Percentiles rank a stretch among this genome's conserved stretches.
phyloP scores from a whole-genome alignment of 306 rosid species.

The Prunus persica region DNA sequence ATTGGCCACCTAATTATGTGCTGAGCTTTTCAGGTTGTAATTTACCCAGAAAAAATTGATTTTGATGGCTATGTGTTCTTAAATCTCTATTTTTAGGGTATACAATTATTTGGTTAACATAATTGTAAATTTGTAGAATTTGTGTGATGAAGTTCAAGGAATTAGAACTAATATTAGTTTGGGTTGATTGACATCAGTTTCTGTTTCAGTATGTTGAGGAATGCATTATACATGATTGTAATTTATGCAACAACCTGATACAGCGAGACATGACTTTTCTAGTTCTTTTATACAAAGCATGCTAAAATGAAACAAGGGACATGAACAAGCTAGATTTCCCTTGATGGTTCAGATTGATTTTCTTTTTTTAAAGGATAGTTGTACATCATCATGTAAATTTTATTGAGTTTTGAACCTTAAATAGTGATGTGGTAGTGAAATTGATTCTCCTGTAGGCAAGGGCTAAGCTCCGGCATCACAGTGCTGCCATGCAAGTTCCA shows the following conservation, averaged over 20 bases:
- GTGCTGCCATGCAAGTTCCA: slow-evolving; percentile 96
- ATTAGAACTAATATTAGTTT: neutral
- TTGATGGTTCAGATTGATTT: neutral
- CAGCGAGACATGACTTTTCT: neutral
- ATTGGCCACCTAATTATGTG: neutral
- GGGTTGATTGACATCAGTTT: neutral
- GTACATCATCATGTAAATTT: neutral
- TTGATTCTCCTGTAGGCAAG: slow-evolving; percentile 68
- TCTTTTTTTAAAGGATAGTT: neutral
- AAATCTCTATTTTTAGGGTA: neutral
- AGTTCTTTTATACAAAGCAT: neutral
- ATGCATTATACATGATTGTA: neutral
- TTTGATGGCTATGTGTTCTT: neutral
- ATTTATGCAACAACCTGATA: neutral
- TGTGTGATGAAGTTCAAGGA: neutral
- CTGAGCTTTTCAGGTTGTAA: neutral
- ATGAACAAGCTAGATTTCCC: neutral
- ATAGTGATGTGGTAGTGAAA: neutral
- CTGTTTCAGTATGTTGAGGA: neutral
- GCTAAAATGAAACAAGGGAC: neutral
- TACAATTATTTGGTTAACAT: neutral
- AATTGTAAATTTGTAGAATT: neutral
- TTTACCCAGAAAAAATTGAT: neutral
- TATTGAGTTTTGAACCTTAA: neutral
- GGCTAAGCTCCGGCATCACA: slow-evolving; percentile 93